Evolutionary conservation across 768 basidiomycete genomes (phyloP).

Genomic region (Exsudoporus frostii): DNA sequence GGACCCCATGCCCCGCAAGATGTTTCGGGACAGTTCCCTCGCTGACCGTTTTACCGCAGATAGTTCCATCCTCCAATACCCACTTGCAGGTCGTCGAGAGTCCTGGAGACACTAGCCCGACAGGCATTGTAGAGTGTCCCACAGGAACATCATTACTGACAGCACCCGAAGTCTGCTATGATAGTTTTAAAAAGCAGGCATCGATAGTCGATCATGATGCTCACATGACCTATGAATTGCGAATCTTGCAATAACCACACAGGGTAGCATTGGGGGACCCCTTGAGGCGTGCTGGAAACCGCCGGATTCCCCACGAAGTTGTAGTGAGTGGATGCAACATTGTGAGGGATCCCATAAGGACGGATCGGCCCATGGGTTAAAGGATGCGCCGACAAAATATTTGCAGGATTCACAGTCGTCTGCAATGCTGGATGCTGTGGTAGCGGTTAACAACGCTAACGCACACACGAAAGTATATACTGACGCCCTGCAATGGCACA

Average conservation of each 20-base stretch:
- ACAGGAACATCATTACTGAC: too few relatives aligned
- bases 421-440: neutral
- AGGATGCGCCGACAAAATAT: neutral
- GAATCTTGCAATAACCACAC: neutral
- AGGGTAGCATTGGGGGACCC: neutral
- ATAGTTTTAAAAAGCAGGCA: neutral
- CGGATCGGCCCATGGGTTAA: neutral
- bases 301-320: neutral
- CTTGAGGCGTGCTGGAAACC: neutral
- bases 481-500: slow-evolving; percentile 4
- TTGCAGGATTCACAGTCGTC: neutral
- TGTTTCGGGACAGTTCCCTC: neutral
- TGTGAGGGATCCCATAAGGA: too few relatives aligned
- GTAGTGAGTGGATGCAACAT: neutral
- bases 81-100: neutral
- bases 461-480: neutral
- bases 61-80: neutral
- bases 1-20: slow-evolving; percentile 13
- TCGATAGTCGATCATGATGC: neutral
- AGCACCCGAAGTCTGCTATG: neutral
- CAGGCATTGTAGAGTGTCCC: neutral
- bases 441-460: neutral
- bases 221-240: slow-evolving; percentile 2
- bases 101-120: neutral
- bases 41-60: slow-evolving; percentile 4